Evolutionary conservation across 176 grass and related monocot genomes (phyloP).

Genomic region (Oryza officinalis): DNA sequence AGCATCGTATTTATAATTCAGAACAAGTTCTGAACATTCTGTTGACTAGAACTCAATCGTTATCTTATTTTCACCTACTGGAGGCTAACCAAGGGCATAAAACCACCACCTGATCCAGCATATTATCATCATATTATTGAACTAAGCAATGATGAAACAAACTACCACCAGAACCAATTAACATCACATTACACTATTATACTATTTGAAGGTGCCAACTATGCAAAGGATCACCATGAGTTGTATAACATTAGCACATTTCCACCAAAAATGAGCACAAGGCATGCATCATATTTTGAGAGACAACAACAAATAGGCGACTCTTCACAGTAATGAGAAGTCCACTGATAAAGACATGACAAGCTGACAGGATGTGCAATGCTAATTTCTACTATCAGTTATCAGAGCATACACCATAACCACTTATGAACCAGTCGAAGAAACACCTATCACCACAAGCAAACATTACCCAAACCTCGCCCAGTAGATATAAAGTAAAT

Average conservation of each 20-base stretch:
- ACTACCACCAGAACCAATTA: not conserved
- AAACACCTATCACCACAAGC: not conserved
- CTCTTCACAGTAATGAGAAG: not conserved
- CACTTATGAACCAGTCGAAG: not conserved
- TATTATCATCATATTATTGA: not conserved
- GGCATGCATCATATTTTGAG: not conserved
- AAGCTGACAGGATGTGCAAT: not conserved
- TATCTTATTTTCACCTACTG: not conserved
- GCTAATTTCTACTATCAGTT: not conserved
- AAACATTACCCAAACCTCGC: not conserved
- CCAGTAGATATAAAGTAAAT: not conserved
- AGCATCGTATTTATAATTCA: not conserved
- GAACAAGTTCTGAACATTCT: not conserved
- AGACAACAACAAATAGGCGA: not conserved
- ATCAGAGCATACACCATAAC: not conserved
- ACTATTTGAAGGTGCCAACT: not conserved
- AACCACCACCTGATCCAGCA: not conserved
- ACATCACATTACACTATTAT: not conserved
- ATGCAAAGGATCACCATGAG: not conserved
- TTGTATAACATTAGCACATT: not conserved
- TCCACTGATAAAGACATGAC: not conserved
- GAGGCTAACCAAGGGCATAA: not conserved
- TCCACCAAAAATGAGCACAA: conserved; percentile 8
- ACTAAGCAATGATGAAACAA: not conserved
- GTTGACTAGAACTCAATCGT: not conserved